A percentile compares a stretch with the other conserved stretches of the same genome.
These are phyloP conservation scores for Nigrospora oryzae DNA, from an alignment of 2,329 filamentous ascomycete species.

Conservation along the genomic window DNA sequence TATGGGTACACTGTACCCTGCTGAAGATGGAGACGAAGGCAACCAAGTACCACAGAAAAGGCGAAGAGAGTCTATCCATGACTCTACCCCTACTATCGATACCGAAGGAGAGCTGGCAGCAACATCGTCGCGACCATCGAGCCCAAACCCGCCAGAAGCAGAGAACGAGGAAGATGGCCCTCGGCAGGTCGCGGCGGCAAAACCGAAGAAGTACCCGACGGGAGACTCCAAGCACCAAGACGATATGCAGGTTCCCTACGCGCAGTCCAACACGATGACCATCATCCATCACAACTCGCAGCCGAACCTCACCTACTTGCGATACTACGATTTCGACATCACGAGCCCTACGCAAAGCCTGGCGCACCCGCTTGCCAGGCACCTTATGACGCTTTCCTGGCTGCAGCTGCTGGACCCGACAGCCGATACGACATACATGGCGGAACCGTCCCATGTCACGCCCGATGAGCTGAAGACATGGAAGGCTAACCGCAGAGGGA, in stretches of 20 bases:
- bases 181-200: constrained; percentile 4
- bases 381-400: constrained; percentile 83
- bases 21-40: constrained; percentile 13
- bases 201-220: constrained; percentile 5
- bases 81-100: not conserved
- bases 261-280: constrained; percentile 67
- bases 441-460: constrained; percentile 51
- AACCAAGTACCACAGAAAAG: not conserved
- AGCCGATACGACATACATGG: constrained; percentile 64
- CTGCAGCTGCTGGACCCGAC: constrained; percentile 77
- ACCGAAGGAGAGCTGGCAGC: constrained; percentile 4
- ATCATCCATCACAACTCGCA: constrained; percentile 75
- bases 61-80: not conserved
- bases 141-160: constrained; percentile 3
- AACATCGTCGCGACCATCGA: not conserved
- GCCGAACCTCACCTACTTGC: constrained; percentile 78
- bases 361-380: constrained; percentile 69
- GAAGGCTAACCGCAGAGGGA: constrained; percentile 76
- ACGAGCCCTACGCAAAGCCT: constrained; percentile 53
- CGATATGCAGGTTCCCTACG: constrained; percentile 57
- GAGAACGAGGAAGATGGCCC: constrained; percentile 11
- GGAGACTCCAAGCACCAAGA: constrained; percentile 9
- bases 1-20: constrained; percentile 67
- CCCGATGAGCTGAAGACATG: constrained; percentile 55
- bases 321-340: constrained; percentile 81